phyloP scores from a whole-genome alignment of 352 stramenopile genomes.

The Globisporangium alternatum region DNA sequence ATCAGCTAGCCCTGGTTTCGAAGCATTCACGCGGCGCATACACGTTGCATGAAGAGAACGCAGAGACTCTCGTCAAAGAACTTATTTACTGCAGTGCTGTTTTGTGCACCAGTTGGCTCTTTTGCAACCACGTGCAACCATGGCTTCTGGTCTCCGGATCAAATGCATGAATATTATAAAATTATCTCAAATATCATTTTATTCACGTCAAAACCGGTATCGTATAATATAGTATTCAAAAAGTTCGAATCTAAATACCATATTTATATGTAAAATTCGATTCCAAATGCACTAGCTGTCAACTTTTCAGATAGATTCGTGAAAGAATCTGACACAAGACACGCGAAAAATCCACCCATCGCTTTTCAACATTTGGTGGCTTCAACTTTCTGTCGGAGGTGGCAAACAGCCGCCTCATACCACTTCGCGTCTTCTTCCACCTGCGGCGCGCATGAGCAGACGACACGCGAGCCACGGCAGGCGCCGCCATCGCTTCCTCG shows the following conservation, averaged over 20 bases:
- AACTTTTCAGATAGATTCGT: background rate
- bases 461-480: background rate
- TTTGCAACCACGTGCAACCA: too few relatives aligned
- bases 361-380: background rate
- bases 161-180: background rate
- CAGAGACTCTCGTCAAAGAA: too few relatives aligned
- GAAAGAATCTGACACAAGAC: background rate
- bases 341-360: background rate
- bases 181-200: background rate
- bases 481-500: background rate
- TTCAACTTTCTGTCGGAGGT: background rate
- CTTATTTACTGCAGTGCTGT: too few relatives aligned
- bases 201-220: background rate
- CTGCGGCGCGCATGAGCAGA: background rate
- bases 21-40: too few relatives aligned
- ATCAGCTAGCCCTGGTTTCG: too few relatives aligned
- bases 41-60: too few relatives aligned
- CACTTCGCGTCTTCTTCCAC: background rate
- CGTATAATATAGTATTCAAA: background rate
- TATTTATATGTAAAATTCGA: background rate
- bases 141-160: too few relatives aligned
- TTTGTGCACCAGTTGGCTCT: too few relatives aligned
- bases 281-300: background rate
- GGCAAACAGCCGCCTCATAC: background rate
- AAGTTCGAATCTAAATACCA: background rate